Evolutionary conservation across 768 basidiomycete genomes (phyloP).

Genomic region (Collybia nuda): DNA sequence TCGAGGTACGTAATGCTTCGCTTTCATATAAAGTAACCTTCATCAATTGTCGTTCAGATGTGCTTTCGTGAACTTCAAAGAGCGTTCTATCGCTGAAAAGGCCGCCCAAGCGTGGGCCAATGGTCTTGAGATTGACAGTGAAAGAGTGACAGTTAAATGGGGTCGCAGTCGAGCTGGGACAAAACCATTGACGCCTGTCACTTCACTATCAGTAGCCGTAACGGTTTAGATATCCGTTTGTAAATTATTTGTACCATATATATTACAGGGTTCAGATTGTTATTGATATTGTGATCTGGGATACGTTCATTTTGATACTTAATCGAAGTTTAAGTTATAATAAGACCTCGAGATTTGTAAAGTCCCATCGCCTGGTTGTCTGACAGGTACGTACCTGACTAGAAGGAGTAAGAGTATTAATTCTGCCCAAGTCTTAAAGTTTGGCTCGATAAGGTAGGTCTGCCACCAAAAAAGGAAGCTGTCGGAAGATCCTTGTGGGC

Average conservation of each 20-base stretch:
- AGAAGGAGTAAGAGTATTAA: background rate
- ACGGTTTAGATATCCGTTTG: constrained; percentile 6
- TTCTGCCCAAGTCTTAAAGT: background rate
- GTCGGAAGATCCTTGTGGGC: too few species aligned
- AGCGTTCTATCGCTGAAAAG: constrained; percentile 78
- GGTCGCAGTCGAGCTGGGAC: constrained; percentile 64
- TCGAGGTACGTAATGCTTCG: constrained; percentile 49
- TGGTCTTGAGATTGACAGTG: constrained; percentile 84
- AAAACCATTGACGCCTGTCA: constrained; percentile 28
- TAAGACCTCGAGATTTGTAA: too few species aligned
- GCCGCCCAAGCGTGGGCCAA: constrained; percentile 91
- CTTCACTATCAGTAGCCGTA: constrained; percentile 16
- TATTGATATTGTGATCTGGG: background rate
- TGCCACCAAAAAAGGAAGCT: too few species aligned
- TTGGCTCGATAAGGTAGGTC: too few species aligned
- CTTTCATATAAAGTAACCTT: background rate
- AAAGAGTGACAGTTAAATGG: constrained; percentile 80
- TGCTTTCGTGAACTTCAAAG: constrained; percentile 94
- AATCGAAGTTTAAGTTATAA: too few species aligned
- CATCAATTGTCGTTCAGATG: constrained; percentile 50
- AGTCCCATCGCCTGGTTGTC: too few species aligned
- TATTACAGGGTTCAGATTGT: too few species aligned
- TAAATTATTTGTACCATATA: too few species aligned
- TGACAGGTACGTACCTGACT: too few species aligned
- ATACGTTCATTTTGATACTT: background rate